These are phyloP conservation scores for Gamarada debralockiae DNA, from an alignment of 495 filamentous ascomycete species.

Conservation along the genomic window DNA sequence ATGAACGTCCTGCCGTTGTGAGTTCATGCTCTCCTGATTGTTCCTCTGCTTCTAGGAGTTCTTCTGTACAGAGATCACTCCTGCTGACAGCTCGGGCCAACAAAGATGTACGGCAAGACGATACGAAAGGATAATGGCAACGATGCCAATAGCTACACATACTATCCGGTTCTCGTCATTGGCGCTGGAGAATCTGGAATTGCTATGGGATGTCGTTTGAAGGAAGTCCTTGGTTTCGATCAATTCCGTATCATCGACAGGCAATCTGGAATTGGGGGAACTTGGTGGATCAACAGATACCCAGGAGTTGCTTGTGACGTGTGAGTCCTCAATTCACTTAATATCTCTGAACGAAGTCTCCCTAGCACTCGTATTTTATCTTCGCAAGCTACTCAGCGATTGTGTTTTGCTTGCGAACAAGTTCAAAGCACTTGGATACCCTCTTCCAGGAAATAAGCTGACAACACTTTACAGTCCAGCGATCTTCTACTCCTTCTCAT, in stretches of 20 bases:
- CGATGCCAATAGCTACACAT: slow-evolving; percentile 16
- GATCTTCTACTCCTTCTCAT: slow-evolving; percentile 48
- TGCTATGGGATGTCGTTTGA: slow-evolving; percentile 60
- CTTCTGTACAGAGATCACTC: too few species aligned
- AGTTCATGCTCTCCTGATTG: slow-evolving; percentile 1
- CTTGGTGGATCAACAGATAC: slow-evolving; percentile 66
- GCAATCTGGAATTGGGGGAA: slow-evolving; percentile 58
- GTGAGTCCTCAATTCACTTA: slow-evolving; percentile 11
- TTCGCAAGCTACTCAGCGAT: too few species aligned
- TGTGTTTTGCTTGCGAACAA: too few species aligned
- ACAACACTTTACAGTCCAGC: slow-evolving; percentile 9
- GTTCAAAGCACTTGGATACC: too few species aligned
- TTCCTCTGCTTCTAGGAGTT: background rate
- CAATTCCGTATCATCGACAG: slow-evolving; percentile 64
- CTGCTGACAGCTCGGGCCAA: background rate
- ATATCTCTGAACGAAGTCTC: background rate
- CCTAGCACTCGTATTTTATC: too few species aligned
- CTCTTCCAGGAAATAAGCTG: too few species aligned
- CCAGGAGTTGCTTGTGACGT: slow-evolving; percentile 44
- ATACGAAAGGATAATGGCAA: slow-evolving; percentile 23
- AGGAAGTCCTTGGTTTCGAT: slow-evolving; percentile 54
- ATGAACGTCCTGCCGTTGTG: slow-evolving; percentile 8
- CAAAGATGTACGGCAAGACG: slow-evolving; percentile 18
- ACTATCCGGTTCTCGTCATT: slow-evolving; percentile 38
- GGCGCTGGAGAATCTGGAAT: slow-evolving; percentile 67